These are phyloP conservation scores for Friedmanniomyces endolithicus DNA, from an alignment of 495 filamentous ascomycete species.

Conservation along the genomic window DNA sequence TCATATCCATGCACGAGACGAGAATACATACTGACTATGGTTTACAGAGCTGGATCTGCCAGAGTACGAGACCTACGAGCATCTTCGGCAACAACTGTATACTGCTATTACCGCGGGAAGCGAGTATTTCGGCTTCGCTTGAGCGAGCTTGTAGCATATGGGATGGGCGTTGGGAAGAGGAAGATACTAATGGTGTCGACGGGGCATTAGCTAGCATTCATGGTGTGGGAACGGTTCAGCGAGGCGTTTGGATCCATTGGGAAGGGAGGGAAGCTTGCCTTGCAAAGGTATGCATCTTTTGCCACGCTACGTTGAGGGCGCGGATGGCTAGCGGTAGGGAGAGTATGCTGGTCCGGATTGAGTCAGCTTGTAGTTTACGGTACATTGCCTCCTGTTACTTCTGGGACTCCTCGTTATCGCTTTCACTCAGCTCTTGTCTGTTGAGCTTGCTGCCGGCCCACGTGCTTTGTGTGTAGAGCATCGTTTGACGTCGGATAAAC, in stretches of 20 bases:
- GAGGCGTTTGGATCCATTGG: background rate
- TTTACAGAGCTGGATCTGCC: slow-evolving; percentile 87
- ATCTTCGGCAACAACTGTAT: slow-evolving; percentile 71
- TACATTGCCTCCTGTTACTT: background rate
- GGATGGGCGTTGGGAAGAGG: background rate
- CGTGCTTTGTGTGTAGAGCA: background rate
- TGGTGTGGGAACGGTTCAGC: background rate
- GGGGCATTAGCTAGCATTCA: background rate
- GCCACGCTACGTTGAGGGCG: background rate
- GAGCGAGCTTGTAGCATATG: slow-evolving; percentile 24
- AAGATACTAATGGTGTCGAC: background rate
- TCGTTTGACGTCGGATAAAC: background rate
- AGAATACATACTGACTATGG: background rate
- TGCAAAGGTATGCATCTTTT: background rate
- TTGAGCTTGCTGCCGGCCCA: background rate
- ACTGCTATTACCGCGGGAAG: slow-evolving; percentile 91
- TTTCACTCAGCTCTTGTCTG: background rate
- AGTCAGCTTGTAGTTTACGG: background rate
- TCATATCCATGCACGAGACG: background rate
- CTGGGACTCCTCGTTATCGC: background rate
- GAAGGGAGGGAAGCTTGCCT: background rate
- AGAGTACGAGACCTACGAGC: slow-evolving; percentile 95
- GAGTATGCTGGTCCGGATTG: background rate
- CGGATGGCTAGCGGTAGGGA: background rate
- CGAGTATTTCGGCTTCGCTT: slow-evolving; percentile 98